These are phyloP conservation scores for Acanthamoeba lenticulata DNA, from an alignment of 208 protist genomes.

Conservation along the genomic window DNA sequence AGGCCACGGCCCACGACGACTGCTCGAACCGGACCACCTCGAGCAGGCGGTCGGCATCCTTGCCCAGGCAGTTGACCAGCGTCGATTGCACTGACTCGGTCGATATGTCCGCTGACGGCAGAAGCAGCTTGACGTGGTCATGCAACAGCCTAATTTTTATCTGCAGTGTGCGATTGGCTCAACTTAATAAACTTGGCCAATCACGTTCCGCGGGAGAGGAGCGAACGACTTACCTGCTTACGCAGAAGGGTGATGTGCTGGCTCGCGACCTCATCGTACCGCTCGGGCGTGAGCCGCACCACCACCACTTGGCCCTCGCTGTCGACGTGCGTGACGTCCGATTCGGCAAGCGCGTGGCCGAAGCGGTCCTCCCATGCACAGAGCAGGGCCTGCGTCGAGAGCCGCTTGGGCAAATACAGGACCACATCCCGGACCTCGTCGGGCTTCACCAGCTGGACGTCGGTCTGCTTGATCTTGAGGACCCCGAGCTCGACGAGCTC, in stretches of 20 bases:
- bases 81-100: background rate
- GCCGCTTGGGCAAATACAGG: background rate
- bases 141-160: background rate
- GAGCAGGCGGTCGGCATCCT: background rate
- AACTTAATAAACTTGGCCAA: too few species aligned
- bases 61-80: background rate
- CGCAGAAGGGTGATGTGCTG: background rate
- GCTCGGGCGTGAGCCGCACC: background rate
- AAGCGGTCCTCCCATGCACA: background rate
- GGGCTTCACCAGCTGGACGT: background rate
- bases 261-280: background rate
- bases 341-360: background rate
- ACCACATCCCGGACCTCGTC: background rate
- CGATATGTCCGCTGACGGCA: background rate
- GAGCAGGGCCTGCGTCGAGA: background rate
- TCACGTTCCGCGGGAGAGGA: too few species aligned
- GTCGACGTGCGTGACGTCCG: background rate
- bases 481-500: background rate
- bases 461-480: background rate
- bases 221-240: background rate
- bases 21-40: background rate
- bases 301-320: background rate
- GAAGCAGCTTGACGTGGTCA: background rate
- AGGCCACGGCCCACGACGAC: background rate
- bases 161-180: background rate